Conservation (phyloP, 2,329 filamentous ascomycete species). For the Graphiopsis chlorocephala region DNA sequence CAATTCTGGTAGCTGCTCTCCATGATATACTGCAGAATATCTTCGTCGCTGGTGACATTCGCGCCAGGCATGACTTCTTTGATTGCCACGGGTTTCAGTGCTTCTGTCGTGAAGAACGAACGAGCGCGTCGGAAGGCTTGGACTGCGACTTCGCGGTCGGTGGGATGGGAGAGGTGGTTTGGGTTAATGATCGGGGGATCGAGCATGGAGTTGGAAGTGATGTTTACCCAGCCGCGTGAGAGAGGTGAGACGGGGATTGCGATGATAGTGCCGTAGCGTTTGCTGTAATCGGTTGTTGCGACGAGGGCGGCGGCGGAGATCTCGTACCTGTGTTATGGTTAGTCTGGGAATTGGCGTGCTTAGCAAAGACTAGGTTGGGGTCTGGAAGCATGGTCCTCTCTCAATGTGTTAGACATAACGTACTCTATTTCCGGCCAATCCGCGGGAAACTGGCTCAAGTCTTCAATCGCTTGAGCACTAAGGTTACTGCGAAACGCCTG, state of each 20-base stretch:
- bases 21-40: constrained; percentile 48
- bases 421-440: too few relatives aligned
- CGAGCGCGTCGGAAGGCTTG: constrained; percentile 24
- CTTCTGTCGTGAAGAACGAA: neutral
- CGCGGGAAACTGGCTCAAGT: too few relatives aligned
- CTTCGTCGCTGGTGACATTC: constrained; percentile 41
- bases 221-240: constrained; percentile 7
- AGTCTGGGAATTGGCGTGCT: too few relatives aligned
- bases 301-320: neutral
- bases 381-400: too few relatives aligned
- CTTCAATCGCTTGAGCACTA: too few relatives aligned
- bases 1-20: neutral
- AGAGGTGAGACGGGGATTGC: neutral
- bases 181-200: neutral
- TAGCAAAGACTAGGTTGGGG: too few relatives aligned
- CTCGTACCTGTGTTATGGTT: constrained; percentile 15
- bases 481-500: too few relatives aligned
- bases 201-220: neutral
- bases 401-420: too few relatives aligned
- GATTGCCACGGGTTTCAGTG: too few relatives aligned
- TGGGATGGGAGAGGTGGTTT: constrained; percentile 16
- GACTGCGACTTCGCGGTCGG: constrained; percentile 26
- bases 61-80: constrained; percentile 42
- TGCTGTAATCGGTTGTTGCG: neutral
- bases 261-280: neutral